Percentiles rank a stretch among this genome's conserved stretches.
phyloP scores from a whole-genome alignment of 768 basidiomycete genomes.

The Hysterangium stoloniferum region DNA sequence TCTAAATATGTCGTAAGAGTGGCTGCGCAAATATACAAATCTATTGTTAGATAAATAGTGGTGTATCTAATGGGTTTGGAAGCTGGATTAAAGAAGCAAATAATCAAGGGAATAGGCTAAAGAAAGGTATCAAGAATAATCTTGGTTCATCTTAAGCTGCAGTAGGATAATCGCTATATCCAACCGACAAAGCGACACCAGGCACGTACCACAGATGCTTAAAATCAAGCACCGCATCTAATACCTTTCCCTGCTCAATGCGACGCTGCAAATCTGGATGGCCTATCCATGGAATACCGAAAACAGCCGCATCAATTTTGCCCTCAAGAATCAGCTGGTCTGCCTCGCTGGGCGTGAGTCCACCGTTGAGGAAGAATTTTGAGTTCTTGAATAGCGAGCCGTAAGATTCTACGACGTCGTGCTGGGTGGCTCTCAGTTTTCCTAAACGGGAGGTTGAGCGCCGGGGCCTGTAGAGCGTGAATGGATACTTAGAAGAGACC shows the following conservation, averaged over 20 bases:
- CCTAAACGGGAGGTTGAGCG: constrained; percentile 17
- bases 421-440: constrained; percentile 26
- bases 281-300: constrained; percentile 30
- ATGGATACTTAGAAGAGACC: constrained; percentile 9
- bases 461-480: not conserved
- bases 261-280: constrained; percentile 36
- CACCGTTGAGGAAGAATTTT: constrained; percentile 30
- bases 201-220: constrained; percentile 21
- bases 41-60: no score
- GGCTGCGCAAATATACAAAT: no score
- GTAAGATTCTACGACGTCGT: constrained; percentile 34
- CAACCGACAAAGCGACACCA: no score
- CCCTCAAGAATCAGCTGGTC: constrained; percentile 27
- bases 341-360: constrained; percentile 30
- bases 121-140: no score
- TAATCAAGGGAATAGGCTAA: no score
- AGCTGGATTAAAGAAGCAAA: no score
- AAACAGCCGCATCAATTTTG: constrained; percentile 29
- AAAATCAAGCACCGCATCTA: constrained; percentile 17
- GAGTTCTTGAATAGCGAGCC: constrained; percentile 26
- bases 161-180: no score
- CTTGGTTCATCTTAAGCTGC: no score
- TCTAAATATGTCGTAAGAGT: no score
- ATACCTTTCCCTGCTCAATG: constrained; percentile 22
- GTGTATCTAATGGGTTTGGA: no score